Conservation (phyloP, 2,329 filamentous ascomycete genomes). For the Grosmannia huntii region DNA sequence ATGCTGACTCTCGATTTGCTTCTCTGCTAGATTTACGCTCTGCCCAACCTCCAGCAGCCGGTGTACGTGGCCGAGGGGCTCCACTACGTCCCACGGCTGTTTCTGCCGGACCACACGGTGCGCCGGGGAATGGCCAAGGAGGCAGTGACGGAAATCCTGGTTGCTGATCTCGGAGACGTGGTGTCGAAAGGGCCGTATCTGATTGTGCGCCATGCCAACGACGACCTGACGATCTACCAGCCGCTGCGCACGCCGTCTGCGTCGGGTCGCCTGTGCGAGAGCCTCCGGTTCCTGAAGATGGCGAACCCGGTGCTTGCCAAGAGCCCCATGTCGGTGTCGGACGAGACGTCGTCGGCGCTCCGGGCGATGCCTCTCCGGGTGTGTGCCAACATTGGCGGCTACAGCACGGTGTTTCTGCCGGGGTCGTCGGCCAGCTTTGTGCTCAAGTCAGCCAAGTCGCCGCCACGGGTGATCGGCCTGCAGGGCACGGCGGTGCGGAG, state of each 20-base stretch:
- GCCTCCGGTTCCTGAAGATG: constrained; percentile 65
- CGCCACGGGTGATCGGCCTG: constrained; percentile 62
- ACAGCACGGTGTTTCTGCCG: constrained; percentile 70
- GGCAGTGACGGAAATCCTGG: constrained; percentile 62
- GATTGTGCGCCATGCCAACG: constrained; percentile 63
- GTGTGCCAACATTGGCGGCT: constrained; percentile 58
- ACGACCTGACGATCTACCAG: constrained; percentile 81
- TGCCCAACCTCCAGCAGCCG: constrained; percentile 59
- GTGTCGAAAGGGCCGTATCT: constrained; percentile 62
- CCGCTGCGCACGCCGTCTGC: constrained; percentile 43
- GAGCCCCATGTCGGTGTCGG: constrained; percentile 29
- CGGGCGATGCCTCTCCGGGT: constrained; percentile 38
- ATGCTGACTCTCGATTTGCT: not conserved
- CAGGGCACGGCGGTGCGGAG: constrained; percentile 55
- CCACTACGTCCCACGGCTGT: constrained; percentile 60
- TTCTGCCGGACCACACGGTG: constrained; percentile 58
- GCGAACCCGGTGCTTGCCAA: constrained; percentile 56
- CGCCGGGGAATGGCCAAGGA: constrained; percentile 63
- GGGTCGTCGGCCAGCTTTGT: constrained; percentile 72
- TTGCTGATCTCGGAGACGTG: constrained; percentile 73
- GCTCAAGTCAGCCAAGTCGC: constrained; percentile 65
- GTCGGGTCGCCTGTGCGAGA: constrained; percentile 18
- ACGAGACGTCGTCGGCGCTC: constrained; percentile 33
- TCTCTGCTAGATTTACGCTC: constrained; percentile 51
- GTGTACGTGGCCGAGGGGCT: constrained; percentile 67